Evolutionary conservation across 805 yeast genomes (phyloP).

Genomic region (Hanseniaspora mollemarum): DNA sequence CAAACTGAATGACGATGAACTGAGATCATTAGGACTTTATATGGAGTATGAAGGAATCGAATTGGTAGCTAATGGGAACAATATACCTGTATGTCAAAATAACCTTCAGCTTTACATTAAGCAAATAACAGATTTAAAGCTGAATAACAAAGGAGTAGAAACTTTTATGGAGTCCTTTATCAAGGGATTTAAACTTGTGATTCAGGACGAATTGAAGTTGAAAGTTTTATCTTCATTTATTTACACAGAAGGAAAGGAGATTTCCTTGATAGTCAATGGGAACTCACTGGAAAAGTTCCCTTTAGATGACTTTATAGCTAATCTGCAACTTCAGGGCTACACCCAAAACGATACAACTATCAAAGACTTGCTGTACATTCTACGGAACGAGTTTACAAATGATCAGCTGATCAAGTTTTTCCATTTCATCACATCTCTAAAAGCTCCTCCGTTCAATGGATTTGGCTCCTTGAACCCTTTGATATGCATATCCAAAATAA

Average conservation of each 20-base stretch:
- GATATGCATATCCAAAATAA: conserved; percentile 52
- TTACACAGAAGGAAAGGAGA: conserved; percentile 53
- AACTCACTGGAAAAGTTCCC: conserved; percentile 56
- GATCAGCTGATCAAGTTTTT: conserved; percentile 56
- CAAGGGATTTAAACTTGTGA: conserved; percentile 54
- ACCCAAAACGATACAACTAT: conserved; percentile 47
- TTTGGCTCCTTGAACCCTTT: conserved; percentile 61
- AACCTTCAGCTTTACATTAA: conserved; percentile 67
- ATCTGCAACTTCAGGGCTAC: conserved; percentile 60
- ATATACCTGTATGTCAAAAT: conserved; percentile 42
- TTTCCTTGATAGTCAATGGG: conserved; percentile 77
- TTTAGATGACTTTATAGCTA: conserved; percentile 50
- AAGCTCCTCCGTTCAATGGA: conserved; percentile 84
- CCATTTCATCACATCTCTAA: conserved; percentile 84
- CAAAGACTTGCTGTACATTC: conserved; percentile 58
- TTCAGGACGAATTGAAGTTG: conserved; percentile 62
- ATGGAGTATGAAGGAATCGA: conserved; percentile 51
- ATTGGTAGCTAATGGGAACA: conserved; percentile 43
- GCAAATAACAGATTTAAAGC: conserved; percentile 63
- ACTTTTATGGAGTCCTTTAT: conserved; percentile 45
- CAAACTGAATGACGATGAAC: conserved; percentile 31
- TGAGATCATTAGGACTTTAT: conserved; percentile 45
- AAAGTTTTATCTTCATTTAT: conserved; percentile 40
- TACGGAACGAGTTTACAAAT: conserved; percentile 47
- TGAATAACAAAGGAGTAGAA: conserved; percentile 50